phyloP scores from a whole-genome alignment of 2,329 filamentous ascomycete genomes.

The Colletotrichum neosansevieriae region DNA sequence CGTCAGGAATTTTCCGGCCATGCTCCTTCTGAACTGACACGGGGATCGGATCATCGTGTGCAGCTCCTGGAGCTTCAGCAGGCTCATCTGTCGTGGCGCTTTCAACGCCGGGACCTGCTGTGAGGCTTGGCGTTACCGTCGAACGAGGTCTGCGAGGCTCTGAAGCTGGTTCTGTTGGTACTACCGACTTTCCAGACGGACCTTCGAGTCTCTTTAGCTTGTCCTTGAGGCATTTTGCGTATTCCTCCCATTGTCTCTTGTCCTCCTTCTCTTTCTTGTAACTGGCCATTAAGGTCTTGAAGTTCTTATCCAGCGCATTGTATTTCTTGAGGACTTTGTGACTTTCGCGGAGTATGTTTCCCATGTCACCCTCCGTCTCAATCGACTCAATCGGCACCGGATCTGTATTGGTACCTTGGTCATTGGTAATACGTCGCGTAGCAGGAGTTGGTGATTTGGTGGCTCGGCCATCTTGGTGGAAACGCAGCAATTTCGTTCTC shows the following conservation, averaged over 20 bases:
- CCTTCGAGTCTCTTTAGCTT: conserved; percentile 59
- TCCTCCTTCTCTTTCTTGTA: conserved; percentile 56
- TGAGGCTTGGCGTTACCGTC: conserved; percentile 25
- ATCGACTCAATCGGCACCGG: background rate
- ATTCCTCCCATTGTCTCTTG: conserved; percentile 59
- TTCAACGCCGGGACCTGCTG: conserved; percentile 26
- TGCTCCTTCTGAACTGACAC: background rate
- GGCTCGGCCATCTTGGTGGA: conserved; percentile 42
- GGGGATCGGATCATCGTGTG: background rate
- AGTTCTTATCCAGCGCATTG: conserved; percentile 54
- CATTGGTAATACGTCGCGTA: conserved; percentile 3
- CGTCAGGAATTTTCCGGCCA: background rate
- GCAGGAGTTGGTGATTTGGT: conserved; percentile 23
- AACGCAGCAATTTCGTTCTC: conserved; percentile 50
- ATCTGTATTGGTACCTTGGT: conserved; percentile 31
- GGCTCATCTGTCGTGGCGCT: background rate
- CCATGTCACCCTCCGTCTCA: background rate
- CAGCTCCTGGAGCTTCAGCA: background rate
- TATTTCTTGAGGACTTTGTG: conserved; percentile 55
- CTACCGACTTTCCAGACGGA: conserved; percentile 45
- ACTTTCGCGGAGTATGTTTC: conserved; percentile 26
- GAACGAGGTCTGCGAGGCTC: conserved; percentile 26
- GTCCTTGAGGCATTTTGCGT: conserved; percentile 57
- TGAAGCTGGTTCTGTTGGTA: background rate
- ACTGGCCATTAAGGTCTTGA: conserved; percentile 55